A percentile compares a stretch with the other conserved stretches of the same genome.
Evolutionary conservation across 352 stramenopile genomes (phyloP).

Genomic region (Globisporangium mamillatum): DNA sequence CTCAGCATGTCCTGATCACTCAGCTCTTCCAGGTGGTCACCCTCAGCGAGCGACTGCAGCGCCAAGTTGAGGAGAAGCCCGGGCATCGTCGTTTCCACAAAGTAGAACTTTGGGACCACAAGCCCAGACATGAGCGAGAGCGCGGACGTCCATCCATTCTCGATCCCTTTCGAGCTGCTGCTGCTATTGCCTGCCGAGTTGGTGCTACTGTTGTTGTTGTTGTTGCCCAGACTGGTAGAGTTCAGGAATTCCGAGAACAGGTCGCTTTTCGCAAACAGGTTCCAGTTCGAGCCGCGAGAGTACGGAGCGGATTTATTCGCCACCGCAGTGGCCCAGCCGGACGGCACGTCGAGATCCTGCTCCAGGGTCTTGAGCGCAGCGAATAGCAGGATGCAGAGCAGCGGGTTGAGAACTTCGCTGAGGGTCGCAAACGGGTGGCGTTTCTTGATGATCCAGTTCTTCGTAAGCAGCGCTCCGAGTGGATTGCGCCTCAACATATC

Average conservation of each 20-base stretch:
- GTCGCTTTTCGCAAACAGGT: constrained; percentile 34
- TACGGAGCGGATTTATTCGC: constrained; percentile 31
- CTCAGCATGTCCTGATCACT: constrained; percentile 30
- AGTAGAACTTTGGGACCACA: constrained; percentile 53
- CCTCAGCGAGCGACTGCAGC: constrained; percentile 43
- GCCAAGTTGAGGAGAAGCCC: constrained; percentile 55
- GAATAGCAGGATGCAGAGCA: constrained; percentile 76
- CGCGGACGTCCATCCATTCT: constrained; percentile 24
- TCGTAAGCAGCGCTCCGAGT: constrained; percentile 50
- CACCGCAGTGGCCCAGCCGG: constrained; percentile 39
- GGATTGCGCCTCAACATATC: not conserved
- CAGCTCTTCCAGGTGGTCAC: constrained; percentile 43
- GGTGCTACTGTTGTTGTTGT: constrained; percentile 13
- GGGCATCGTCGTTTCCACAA: constrained; percentile 62
- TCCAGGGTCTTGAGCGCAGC: constrained; percentile 61
- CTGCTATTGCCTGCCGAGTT: not conserved
- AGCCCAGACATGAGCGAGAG: constrained; percentile 34
- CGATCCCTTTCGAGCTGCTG: not conserved
- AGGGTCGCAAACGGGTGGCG: constrained; percentile 58
- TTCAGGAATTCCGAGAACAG: constrained; percentile 23
- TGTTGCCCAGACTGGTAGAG: not conserved
- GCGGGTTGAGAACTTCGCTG: constrained; percentile 62
- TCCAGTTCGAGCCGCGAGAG: constrained; percentile 36
- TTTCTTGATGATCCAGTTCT: constrained; percentile 77
- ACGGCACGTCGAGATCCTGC: constrained; percentile 39